phyloP scores from a whole-genome alignment of 495 filamentous ascomycete species.

The Neohortaea acidophila region DNA sequence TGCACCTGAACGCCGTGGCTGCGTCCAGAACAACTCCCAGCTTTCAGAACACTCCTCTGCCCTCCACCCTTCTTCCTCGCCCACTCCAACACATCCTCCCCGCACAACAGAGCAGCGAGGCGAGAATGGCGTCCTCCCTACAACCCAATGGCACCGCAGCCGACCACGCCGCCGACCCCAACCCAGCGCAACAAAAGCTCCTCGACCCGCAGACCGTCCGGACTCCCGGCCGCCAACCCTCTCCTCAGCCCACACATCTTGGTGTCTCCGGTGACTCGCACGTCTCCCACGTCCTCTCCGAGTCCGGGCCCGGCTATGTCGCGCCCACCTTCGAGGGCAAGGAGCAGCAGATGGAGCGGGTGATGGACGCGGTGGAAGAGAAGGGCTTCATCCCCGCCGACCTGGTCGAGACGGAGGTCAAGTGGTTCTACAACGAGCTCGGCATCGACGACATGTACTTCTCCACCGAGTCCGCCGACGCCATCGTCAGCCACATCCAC shows the following conservation, averaged over 20 bases:
- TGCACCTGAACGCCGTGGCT: neutral
- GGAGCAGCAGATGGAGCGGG: conserved; percentile 77
- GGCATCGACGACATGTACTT: conserved; percentile 99
- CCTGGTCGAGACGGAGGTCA: conserved; percentile 69
- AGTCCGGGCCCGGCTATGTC: conserved; percentile 87
- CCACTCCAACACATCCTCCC: neutral
- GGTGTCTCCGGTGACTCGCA: conserved; percentile 53
- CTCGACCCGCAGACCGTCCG: conserved; percentile 47
- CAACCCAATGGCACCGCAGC: conserved; percentile 9
- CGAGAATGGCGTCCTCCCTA: conserved; percentile 6
- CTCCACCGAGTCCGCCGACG: conserved; percentile 73
- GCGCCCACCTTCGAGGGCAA: conserved; percentile 93
- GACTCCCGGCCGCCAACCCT: conserved; percentile 50
- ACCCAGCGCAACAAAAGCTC: conserved; percentile 39
- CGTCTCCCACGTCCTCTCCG: conserved; percentile 50
- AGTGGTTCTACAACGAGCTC: conserved; percentile 94
- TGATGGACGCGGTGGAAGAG: conserved; percentile 59
- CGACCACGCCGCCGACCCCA: conserved; percentile 2
- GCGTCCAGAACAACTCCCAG: too few relatives aligned
- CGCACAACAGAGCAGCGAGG: neutral
- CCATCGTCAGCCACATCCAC: conserved; percentile 83
- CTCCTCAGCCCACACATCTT: conserved; percentile 82
- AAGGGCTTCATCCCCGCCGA: conserved; percentile 75
- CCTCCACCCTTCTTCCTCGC: neutral
- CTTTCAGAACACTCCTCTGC: neutral